A percentile compares a stretch with the other conserved stretches of the same genome.
These are phyloP conservation scores for Candida xiaguanensis DNA, from an alignment of 805 yeast species.

Conservation along the genomic window DNA sequence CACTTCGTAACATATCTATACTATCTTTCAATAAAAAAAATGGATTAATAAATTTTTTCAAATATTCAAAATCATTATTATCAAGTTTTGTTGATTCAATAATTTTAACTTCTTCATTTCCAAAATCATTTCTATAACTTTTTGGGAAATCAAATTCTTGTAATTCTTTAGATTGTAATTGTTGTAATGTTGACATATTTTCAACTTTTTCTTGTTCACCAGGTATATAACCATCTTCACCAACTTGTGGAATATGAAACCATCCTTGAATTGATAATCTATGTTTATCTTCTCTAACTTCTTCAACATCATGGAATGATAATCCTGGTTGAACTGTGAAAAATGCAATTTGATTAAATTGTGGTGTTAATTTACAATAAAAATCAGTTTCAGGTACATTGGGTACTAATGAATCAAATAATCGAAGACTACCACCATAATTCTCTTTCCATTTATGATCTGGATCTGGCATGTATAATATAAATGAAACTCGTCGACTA, in stretches of 20 bases:
- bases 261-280: slow-evolving; percentile 95
- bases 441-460: slow-evolving; percentile 83
- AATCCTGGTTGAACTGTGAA: slow-evolving; percentile 95
- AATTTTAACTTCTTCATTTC: slow-evolving; percentile 33
- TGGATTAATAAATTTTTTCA: slow-evolving; percentile 55
- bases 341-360: slow-evolving; percentile 93
- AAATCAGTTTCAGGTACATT: slow-evolving; percentile 86
- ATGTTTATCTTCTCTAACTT: slow-evolving; percentile 86
- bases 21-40: slow-evolving; percentile 37
- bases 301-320: slow-evolving; percentile 97
- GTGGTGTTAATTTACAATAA: slow-evolving; percentile 71
- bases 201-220: slow-evolving; percentile 83
- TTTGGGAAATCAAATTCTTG: slow-evolving; percentile 83
- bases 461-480: slow-evolving; percentile 90
- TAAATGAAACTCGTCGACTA: slow-evolving; percentile 87
- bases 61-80: slow-evolving; percentile 43
- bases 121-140: slow-evolving; percentile 43
- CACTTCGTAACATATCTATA: slow-evolving; percentile 41
- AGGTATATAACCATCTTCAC: slow-evolving; percentile 78
- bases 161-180: slow-evolving; percentile 68
- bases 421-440: slow-evolving; percentile 89
- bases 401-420: slow-evolving; percentile 82
- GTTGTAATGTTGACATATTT: slow-evolving; percentile 73
- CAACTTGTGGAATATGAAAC: slow-evolving; percentile 96
- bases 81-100: slow-evolving; percentile 13